Evolutionary conservation across 2,329 filamentous ascomycete genomes (phyloP), one percentile per base, ranked within the genome.

Genomic region (Diaporthe destruens): DNA sequence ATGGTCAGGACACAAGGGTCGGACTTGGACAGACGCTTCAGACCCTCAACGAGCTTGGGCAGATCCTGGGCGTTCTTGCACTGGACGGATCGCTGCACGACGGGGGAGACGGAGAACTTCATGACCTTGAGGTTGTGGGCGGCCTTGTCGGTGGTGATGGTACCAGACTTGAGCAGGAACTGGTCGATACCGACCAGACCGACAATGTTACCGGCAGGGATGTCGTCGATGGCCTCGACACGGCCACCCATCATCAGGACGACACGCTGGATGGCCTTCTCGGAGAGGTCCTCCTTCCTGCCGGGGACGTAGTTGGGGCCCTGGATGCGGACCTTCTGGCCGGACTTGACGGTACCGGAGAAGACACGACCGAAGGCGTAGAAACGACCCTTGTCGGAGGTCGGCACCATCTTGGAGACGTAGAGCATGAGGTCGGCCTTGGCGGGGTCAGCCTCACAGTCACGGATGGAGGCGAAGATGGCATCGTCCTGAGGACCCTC

Each of bases 281-380:
- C 90, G 91, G 97, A 98, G 80, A 99, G 89, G 85, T 99, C 96
- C 75, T 98, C 95, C 93, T 98, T 99, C 91, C 95, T 96, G 84
- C 96, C 96, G 79, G 96, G 96, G 80, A 88, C 88, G 91, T 98
- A 99, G 93, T 98, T 98, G 85, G 96, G 96, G 78, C 96, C 96
- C 90, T 99, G 96, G 85, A 99, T 99, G 86, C 96, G 96, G 91
- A 99, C 96, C 93, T 98, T 98, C 81, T 98, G 90, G 89, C 96
- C 96, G 79, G 96, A 98, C 82, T 90, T 90, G 89, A 98, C 96
- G 84, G 95, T 98, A 93, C 96, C 96, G 80, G 96, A 89, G 91
- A 98, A 99, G 88, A 99, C 96, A 97, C 96, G 96, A 88, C 96
- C 96, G 89, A 99, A 99, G 85, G 96, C 96, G 89, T 98, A 99